Evolutionary conservation across 805 yeast genomes (phyloP).

Genomic region (Kuraishia ogatae): DNA sequence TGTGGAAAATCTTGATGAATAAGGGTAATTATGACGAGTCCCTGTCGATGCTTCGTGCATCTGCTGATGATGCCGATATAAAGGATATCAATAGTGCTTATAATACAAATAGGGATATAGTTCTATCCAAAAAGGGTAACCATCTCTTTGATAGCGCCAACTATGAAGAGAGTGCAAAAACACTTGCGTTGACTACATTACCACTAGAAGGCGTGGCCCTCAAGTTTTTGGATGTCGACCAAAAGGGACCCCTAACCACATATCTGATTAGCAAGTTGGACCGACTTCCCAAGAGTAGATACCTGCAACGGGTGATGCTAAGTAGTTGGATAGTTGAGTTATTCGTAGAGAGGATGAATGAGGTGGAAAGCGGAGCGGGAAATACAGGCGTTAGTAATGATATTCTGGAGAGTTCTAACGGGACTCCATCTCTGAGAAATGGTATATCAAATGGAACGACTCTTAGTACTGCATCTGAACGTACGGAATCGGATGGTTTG

Average conservation of each 20-base stretch:
- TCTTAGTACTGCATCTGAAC: slow-evolving; percentile 8
- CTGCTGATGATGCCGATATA: slow-evolving; percentile 20
- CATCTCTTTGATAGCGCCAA: slow-evolving; percentile 24
- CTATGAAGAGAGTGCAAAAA: slow-evolving; percentile 37
- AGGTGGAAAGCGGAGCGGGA: slow-evolving; percentile 9
- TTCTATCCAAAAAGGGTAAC: slow-evolving; percentile 49
- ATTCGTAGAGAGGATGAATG: slow-evolving; percentile 36
- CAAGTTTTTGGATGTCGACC: slow-evolving; percentile 34
- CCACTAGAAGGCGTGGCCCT: slow-evolving; percentile 67
- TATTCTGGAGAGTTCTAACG: slow-evolving; percentile 3
- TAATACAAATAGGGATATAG: slow-evolving; percentile 31
- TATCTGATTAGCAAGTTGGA: slow-evolving; percentile 36
- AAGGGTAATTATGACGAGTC: slow-evolving; percentile 59
- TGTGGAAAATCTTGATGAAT: slow-evolving; percentile 62
- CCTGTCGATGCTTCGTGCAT: slow-evolving; percentile 27
- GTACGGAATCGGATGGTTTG: slow-evolving; percentile 21
- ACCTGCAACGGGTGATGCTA: slow-evolving; percentile 41
- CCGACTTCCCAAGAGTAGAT: slow-evolving; percentile 16
- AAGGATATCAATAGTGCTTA: not conserved
- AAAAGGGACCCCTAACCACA: slow-evolving; percentile 34
- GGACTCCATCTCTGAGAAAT: not conserved
- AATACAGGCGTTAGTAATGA: slow-evolving; percentile 6
- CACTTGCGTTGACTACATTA: slow-evolving; percentile 52
- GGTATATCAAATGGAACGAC: not conserved
- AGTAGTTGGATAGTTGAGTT: slow-evolving; percentile 63